Percentiles rank a stretch among this genome's conserved stretches.
Evolutionary conservation across 129 eudicot species (phyloP).

Genomic region (Flaveria trinervia): DNA sequence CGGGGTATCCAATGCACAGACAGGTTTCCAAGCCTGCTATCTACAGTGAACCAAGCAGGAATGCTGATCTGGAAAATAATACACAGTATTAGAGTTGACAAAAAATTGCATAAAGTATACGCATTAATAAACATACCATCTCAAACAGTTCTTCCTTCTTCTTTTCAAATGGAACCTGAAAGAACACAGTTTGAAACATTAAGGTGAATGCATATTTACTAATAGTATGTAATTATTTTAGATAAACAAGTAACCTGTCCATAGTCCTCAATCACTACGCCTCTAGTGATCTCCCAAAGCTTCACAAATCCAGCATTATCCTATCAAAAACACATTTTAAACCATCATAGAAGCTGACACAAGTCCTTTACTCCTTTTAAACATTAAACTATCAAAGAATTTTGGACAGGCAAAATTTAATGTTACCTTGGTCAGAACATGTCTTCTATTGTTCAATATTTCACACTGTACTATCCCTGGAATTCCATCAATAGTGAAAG

Average conservation of each 20-base stretch:
- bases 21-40: constrained; percentile 91
- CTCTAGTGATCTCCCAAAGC: constrained; percentile 95
- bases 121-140: constrained; percentile 54
- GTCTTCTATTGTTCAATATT: constrained; percentile 84
- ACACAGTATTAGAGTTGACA: constrained; percentile 26
- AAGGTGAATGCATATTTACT: constrained; percentile 3
- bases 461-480: constrained; percentile 96
- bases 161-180: constrained; percentile 80
- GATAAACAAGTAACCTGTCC: constrained; percentile 60
- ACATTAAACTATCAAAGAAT: neutral
- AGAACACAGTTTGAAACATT: constrained; percentile 5
- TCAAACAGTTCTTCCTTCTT: constrained; percentile 92
- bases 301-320: constrained; percentile 91
- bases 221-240: neutral
- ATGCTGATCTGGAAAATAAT: constrained; percentile 73
- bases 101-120: constrained; percentile 23
- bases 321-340: constrained; percentile 40
- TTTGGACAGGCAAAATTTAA: neutral
- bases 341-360: constrained; percentile 1
- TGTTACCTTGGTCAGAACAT: constrained; percentile 87
- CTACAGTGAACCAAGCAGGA: constrained; percentile 96
- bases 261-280: constrained; percentile 70
- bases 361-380: neutral
- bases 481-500: constrained; percentile 70
- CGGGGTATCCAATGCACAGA: constrained; percentile 93